Evolutionary conservation across 306 rosid species (phyloP), one percentile per base, ranked within the genome.

Genomic region (Phaseolus lunatus): DNA sequence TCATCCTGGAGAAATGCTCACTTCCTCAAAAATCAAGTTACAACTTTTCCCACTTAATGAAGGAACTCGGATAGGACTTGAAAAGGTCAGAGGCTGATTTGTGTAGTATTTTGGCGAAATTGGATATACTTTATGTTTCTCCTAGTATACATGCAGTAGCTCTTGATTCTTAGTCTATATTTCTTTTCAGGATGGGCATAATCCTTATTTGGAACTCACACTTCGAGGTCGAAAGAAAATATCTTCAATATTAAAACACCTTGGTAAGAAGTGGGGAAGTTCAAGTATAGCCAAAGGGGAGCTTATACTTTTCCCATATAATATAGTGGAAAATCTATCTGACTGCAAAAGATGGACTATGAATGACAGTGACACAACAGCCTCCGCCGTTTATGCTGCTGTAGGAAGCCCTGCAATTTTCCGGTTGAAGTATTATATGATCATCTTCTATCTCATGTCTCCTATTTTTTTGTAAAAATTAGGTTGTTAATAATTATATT

Each of bases 141-240:
- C 69, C 20, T 39, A 67, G 64, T 56, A 49, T 37, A 63, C n/a
- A 70, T 80, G 67, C 20, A 22, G 35, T 67, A 27, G 69, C 48
- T 61, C 24, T 22, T 59, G 50, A 76, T 75, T 50, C 71, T 82
- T 77, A 56, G 29, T n/a, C 19, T 70, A 73, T 23, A 81, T 52
- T 79, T 26, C 68, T 47, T 68, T 84, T 44, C 78, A 92, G 98
- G 97, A 85, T 73, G 97, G 97, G 35, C 72, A 84, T 62, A 82
- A 89, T 84, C 97, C 98, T 5, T 78, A 87, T 77, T 81, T 95
- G 86, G 97, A 95, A 77, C 97, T 95, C 79, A 88, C 85, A 31
- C 88, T 95, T 61, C 87, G 83, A 56, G 86, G 87, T 52, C 81
- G 78, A 67, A 92, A 95, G 89, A 95, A 89, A 87, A 92, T 95